Conservation (phyloP, 495 filamentous ascomycete species). For the Neurospora sp. region DNA sequence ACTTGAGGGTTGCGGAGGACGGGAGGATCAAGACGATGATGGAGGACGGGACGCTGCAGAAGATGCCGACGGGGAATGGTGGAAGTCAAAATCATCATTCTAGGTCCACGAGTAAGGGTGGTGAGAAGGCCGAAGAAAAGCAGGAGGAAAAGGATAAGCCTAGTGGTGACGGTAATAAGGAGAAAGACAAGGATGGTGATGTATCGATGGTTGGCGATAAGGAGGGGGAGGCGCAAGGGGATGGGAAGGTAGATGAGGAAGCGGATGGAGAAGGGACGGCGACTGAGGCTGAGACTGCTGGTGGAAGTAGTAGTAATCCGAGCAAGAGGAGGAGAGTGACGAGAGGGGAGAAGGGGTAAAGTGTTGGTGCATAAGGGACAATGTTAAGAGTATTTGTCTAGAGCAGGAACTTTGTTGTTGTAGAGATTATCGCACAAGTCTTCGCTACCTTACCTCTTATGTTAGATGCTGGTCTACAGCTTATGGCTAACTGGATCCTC, state of each 20-base stretch:
- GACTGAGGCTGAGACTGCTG: conserved; percentile 9
- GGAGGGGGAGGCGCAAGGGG: conserved; percentile 6
- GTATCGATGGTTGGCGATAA: not conserved
- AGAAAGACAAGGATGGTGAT: conserved; percentile 3
- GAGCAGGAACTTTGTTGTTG: not conserved
- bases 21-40: conserved; percentile 4
- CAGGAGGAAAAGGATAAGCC: not conserved
- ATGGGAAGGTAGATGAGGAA: not conserved
- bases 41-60: conserved; percentile 23
- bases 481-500: not conserved
- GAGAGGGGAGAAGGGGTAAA: not conserved
- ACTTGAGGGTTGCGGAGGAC: conserved; percentile 31
- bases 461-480: not conserved
- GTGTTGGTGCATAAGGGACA: not conserved
- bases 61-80: conserved; percentile 4
- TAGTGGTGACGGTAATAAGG: not conserved
- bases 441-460: not conserved
- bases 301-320: not conserved
- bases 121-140: not conserved
- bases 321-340: conserved; percentile 7
- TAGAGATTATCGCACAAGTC: not conserved
- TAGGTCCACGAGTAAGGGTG: not conserved
- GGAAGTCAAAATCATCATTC: not conserved
- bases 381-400: not conserved
- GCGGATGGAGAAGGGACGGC: conserved; percentile 7